A percentile compares a stretch with the other conserved stretches of the same genome.
These are phyloP conservation scores for Aureobasidium sp. DNA, from an alignment of 2,329 filamentous ascomycete species.

Conservation along the genomic window DNA sequence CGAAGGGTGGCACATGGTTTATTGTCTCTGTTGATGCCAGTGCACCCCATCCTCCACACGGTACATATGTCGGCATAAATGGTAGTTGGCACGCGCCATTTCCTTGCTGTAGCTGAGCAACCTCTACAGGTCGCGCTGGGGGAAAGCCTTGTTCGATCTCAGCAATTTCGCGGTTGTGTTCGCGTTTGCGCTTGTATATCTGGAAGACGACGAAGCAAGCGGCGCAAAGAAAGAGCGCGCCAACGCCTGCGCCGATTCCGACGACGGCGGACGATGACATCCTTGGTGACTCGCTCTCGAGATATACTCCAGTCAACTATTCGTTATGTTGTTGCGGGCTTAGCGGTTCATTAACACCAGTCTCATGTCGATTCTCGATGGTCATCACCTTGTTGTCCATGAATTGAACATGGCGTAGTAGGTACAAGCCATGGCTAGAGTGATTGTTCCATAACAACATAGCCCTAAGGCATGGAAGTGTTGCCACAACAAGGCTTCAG, in stretches of 20 bases:
- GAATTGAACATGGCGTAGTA: background rate
- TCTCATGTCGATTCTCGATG: background rate
- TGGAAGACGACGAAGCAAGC: slow-evolving; percentile 18
- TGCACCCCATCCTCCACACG: slow-evolving; percentile 31
- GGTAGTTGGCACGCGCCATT: background rate
- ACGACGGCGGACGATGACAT: slow-evolving; percentile 8
- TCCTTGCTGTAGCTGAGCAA: slow-evolving; percentile 15
- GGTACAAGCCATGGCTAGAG: background rate
- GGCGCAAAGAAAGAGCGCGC: slow-evolving; percentile 18
- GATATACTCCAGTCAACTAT: background rate
- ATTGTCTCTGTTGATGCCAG: slow-evolving; percentile 32
- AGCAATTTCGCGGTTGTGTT: slow-evolving; percentile 19
- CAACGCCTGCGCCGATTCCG: slow-evolving; percentile 22
- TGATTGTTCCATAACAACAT: background rate
- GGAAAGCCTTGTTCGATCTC: slow-evolving; percentile 19
- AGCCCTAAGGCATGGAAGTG: slow-evolving; percentile 4
- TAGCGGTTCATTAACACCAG: background rate
- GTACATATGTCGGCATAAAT: slow-evolving; percentile 25
- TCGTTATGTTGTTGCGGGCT: background rate
- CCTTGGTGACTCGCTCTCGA: background rate
- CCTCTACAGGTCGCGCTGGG: background rate
- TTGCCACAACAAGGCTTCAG: slow-evolving; percentile 13
- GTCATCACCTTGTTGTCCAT: background rate
- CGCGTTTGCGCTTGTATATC: slow-evolving; percentile 18
- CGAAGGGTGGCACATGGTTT: slow-evolving; percentile 9